Evolutionary conservation across 768 basidiomycete genomes (phyloP), one percentile per base, ranked within the genome.

Genomic region (Calocera cornea): DNA sequence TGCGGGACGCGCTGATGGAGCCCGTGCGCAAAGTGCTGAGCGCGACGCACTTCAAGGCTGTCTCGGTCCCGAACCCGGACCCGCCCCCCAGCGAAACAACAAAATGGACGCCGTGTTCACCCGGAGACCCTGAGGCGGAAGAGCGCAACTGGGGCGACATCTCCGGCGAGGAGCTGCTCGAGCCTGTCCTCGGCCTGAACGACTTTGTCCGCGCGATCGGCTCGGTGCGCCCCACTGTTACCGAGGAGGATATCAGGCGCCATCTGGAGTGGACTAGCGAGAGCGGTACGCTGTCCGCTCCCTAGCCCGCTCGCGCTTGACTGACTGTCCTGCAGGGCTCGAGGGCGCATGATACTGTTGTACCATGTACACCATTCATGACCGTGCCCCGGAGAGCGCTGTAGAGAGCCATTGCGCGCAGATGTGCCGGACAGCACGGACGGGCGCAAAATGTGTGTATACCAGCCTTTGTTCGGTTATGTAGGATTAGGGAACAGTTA

Each of bases 1-100:
- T 97, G 29, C 88, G 94, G 67, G 95, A 98, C 73, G 95, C 95
- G 0, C 83, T 99, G 70, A 99, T 98, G 95, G 95, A 98, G 75
- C 95, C 95, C 1, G 91, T 99, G 16, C 86, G 95, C 65, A 98
- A 99, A 75, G 92, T 99, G 50, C 84, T 97, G 64, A 86, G 87
- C 24, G 94, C 97, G 1, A 97, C 94, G 0, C 95, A 99, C 77
- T 99, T 99, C 79, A 93, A 93, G 75, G 80, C 77, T 34, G 80
- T 85, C 27, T 68, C 70, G 0, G 79, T 79, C 12, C 74, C 71
- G 74, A 76, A 41, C 14, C 16, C 70, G 60, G 64, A 78, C 75
- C 74, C 73, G 34, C 69, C 74, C 0, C 69, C 66, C 17, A 71
- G 71, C 49, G 68, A 67, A 22, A 67, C 74, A 5, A 73, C 65